phyloP scores from a whole-genome alignment of 768 basidiomycete species.

The Suillus americanus region DNA sequence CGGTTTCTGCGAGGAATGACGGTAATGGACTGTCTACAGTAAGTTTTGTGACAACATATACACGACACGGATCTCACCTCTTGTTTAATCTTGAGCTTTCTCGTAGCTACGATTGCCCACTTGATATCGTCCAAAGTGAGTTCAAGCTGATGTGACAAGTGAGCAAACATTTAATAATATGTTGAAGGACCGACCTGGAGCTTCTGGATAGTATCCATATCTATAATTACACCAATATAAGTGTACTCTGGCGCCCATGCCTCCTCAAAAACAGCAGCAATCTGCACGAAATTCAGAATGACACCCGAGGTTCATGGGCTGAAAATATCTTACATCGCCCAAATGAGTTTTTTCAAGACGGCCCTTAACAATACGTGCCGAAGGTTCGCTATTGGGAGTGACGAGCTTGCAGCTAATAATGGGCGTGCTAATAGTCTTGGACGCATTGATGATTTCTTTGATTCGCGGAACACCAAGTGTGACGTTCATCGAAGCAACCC shows the following conservation, averaged over 20 bases:
- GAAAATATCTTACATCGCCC: constrained; percentile 68
- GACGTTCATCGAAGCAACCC: constrained; percentile 99
- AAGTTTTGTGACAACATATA: background rate
- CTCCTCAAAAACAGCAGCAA: constrained; percentile 92
- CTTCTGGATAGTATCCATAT: constrained; percentile 82
- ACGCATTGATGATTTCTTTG: constrained; percentile 99
- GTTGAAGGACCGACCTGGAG: constrained; percentile 61
- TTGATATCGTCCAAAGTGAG: constrained; percentile 91
- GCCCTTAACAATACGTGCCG: constrained; percentile 96
- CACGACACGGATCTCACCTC: constrained; percentile 44
- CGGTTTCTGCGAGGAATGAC: constrained; percentile 73
- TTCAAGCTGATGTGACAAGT: constrained; percentile 62
- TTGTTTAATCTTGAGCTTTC: constrained; percentile 91
- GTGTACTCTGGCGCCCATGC: constrained; percentile 93
- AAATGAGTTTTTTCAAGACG: constrained; percentile 92
- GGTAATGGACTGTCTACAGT: constrained; percentile 58
- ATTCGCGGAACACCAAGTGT: constrained; percentile 99
- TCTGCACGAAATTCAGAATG: constrained; percentile 40
- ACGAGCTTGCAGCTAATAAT: constrained; percentile 97
- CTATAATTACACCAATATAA: constrained; percentile 91
- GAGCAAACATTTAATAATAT: background rate
- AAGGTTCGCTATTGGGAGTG: constrained; percentile 81
- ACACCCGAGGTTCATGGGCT: background rate
- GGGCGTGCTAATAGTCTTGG: constrained; percentile 95
- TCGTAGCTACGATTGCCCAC: constrained; percentile 82